A percentile compares a stretch with the other conserved stretches of the same genome.
These are phyloP conservation scores for Aspergillus asperescens DNA, from an alignment of 495 filamentous ascomycete genomes.

Conservation along the genomic window DNA sequence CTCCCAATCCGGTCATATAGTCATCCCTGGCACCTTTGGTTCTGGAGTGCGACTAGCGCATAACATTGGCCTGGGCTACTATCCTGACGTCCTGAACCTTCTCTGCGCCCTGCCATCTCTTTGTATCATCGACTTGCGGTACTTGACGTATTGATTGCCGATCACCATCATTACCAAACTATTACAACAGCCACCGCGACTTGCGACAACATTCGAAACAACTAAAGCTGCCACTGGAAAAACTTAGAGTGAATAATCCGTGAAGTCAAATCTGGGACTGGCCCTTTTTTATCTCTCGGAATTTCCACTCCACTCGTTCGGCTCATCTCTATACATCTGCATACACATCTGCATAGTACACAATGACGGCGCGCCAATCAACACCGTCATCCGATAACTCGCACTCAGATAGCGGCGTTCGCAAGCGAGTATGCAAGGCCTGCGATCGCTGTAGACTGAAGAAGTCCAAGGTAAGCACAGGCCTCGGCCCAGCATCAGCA, in stretches of 20 bases:
- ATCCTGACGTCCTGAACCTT: neutral
- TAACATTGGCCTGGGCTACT: neutral
- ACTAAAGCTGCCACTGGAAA: conserved; percentile 4
- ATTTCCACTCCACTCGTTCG: neutral
- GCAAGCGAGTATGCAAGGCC: conserved; percentile 59
- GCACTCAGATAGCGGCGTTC: conserved; percentile 41
- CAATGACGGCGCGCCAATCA: conserved; percentile 45
- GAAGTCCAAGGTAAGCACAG: conserved; percentile 55
- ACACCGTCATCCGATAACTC: conserved; percentile 42
- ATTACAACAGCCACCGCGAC: neutral
- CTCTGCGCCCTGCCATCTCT: conserved; percentile 3
- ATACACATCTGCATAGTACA: conserved; percentile 23
- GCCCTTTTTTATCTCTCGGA: conserved; percentile 1
- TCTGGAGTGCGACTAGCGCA: neutral
- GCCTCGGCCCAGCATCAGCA: conserved; percentile 15
- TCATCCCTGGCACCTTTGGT: conserved; percentile 11
- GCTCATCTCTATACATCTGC: conserved; percentile 6
- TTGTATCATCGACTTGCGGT: conserved; percentile 20
- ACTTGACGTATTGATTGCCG: conserved; percentile 13
- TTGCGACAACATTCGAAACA: too few relatives aligned
- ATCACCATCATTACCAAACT: conserved; percentile 9
- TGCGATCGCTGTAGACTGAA: conserved; percentile 61
- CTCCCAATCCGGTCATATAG: conserved; percentile 5
- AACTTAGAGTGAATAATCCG: conserved; percentile 1
- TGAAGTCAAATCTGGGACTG: too few relatives aligned